Evolutionary conservation across 306 rosid species (phyloP).

Genomic region (Malus sieversii): DNA sequence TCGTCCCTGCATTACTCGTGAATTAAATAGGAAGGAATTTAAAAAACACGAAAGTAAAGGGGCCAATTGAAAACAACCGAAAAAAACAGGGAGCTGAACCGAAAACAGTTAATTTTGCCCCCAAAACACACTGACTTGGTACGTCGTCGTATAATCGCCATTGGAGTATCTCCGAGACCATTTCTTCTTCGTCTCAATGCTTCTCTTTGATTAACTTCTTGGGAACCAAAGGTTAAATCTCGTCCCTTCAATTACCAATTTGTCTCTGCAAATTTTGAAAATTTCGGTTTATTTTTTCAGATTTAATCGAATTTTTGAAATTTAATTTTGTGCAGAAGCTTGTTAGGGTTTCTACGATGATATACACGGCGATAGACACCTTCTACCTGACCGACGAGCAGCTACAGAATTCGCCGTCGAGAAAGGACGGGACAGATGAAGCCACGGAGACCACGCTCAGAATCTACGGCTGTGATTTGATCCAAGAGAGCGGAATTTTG

Average conservation of each 20-base stretch:
- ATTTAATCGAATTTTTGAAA: background rate
- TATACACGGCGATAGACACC: conserved; percentile 81
- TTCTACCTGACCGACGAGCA: conserved; percentile 76
- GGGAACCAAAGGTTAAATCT: background rate
- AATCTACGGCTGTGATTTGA: conserved; percentile 89
- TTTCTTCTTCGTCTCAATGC: background rate
- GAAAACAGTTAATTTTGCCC: too few relatives aligned
- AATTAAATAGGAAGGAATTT: too few relatives aligned
- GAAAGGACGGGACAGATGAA: conserved; percentile 76
- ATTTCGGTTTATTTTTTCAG: background rate
- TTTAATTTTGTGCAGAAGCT: background rate
- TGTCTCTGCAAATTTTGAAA: background rate
- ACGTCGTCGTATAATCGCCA: background rate
- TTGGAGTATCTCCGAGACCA: background rate
- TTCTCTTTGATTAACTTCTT: background rate
- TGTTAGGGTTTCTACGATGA: conserved; percentile 36
- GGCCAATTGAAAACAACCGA: too few relatives aligned
- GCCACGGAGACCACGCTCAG: conserved; percentile 71
- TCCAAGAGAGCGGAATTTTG: conserved; percentile 93
- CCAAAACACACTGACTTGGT: background rate
- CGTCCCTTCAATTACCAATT: background rate
- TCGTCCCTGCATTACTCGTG: too few relatives aligned
- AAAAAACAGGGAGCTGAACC: too few relatives aligned
- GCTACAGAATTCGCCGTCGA: conserved; percentile 58
- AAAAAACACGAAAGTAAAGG: too few relatives aligned